Percentiles rank a stretch among this genome's conserved stretches.
phyloP scores from a whole-genome alignment of 192 early-diverging fungal species.

The Entomortierella parvispora region DNA sequence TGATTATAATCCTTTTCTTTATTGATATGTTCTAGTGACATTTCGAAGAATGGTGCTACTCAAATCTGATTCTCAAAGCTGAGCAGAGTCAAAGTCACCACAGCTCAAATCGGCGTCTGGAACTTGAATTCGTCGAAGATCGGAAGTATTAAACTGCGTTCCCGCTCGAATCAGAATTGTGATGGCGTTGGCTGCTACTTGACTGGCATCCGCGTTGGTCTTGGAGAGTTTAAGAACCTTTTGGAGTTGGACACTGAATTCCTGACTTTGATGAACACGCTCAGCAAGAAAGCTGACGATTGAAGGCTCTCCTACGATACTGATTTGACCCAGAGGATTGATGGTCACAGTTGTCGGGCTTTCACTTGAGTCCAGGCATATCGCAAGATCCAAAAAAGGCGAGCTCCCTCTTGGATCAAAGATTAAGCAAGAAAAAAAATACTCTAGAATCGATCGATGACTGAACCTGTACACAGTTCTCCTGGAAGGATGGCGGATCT shows the following conservation, averaged over 20 bases:
- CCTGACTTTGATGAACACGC: neutral
- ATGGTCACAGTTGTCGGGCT: neutral
- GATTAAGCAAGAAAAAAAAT: neutral
- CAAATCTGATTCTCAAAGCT: too few species aligned
- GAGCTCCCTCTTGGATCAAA: neutral
- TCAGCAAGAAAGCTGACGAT: neutral
- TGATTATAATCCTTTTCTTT: too few species aligned
- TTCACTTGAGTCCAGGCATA: neutral
- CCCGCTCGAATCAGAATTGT: constrained; percentile 1
- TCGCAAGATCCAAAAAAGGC: too few species aligned
- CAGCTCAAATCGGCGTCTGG: too few species aligned
- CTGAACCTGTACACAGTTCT: constrained; percentile 3
- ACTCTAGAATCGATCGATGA: constrained; percentile 15
- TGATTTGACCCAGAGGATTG: neutral
- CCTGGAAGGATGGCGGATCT: too few species aligned
- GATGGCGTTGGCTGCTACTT: constrained; percentile 3
- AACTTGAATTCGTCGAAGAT: too few species aligned
- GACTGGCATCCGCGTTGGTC: neutral
- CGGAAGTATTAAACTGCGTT: neutral
- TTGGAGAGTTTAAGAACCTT: neutral
- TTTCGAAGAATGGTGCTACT: too few species aligned
- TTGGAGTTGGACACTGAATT: neutral
- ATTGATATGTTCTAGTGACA: too few species aligned
- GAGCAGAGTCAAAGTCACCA: too few species aligned
- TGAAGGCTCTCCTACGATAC: neutral